Base-by-base conservation (phyloP, 176 grass and related monocot species). In the Phoenix dactylifera region DNA sequence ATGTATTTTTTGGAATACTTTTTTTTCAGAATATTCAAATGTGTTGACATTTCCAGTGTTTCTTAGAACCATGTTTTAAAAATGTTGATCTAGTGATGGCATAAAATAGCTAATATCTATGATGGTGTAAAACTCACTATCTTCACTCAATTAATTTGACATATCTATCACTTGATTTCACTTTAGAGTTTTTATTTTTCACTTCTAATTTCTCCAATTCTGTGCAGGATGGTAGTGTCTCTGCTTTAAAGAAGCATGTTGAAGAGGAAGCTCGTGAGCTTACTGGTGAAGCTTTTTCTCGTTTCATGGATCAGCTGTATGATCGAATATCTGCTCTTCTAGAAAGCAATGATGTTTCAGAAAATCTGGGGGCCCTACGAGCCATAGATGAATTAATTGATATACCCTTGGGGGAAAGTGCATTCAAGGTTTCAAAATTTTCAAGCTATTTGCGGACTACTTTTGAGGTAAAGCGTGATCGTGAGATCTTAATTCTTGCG, bases 241-340 rank as follows among this genome's bases (percentile, higher is more conserved):
- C 81, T 70, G 69, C 81, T 54, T 72, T 97, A 26, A 62, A 76
- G 49, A 97, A 97, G 67, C 87, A 85, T 85, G 84, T 91, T 19
- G 93, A 97, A 64, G 93, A 91, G 52, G 87, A 85, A 77, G 80
- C 93, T 50, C 93, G 93, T 22, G 93, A 97, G 71, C 78, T 97
- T 17, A 78, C 69, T 17, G 72, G 78, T 17, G 93, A 97, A 79
- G 78, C 87, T 61, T 97, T 97, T 77, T 84, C 89, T 23, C 83
- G 93, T 50, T 91, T 90, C 72, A 97, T 97, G 93, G 93, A 97
- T 53, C 93, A 91, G 76, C 72, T 97, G 17, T 97, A 91, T 72
- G 93, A 97, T 7, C 87, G 87, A 51, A 97, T 97, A 52, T 77
- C 69, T 70, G 63, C 19, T 64, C 79, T 97, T 52, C 74, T 97